Base-by-base conservation (phyloP, 2,329 filamentous ascomycete genomes). In the Colletotrichum higginsianum region DNA sequence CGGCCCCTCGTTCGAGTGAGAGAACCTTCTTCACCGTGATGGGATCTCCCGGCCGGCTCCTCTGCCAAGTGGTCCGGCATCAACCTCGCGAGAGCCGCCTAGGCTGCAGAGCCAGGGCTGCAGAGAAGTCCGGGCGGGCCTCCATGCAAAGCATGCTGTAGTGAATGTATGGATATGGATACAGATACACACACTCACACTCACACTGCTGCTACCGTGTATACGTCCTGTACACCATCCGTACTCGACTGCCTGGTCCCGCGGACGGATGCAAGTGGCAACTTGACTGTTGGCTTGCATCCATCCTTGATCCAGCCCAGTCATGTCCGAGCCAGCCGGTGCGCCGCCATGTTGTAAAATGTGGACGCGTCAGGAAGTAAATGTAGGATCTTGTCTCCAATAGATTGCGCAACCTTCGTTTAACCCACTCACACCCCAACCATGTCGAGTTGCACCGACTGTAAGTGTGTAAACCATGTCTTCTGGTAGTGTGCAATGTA, bases 291-390 rank as follows among this genome's bases (percentile, higher is more conserved):
- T 58, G 50, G 23, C 57, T 38, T 71, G 50, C 64, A 56, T 71
- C 50, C 64, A 67, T 57, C 56, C 67, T 52, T 71, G 67, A 57
- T 67, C 67, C 57, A 71, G 63, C 21, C 26, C 60, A n/a, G 18
- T 40, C 21, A 35, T 30, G 50, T 53, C 63, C 63, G 67, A 58
- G n/a, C 64, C 62, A 58, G 50, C 68, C 68, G 64, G 57, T 38
- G 57, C 38, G n/a, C 26, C 4, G 26, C 3, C 23, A 38, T 46
- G 40, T 56, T 26, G 47, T 16, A 49, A 6, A 42, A 30, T 61
- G 57, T 52, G 56, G 57, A 44, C 58, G 56, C 5, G 30, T 55
- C 21, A 47, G 64, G 64, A 42, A 49, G 26, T 4, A 26, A 26
- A 57, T 16, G 50, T 58, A 26, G 47, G 26, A 62, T 47, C n/a